Evolutionary conservation across 2,329 filamentous ascomycete genomes (phyloP).

Genomic region (Sphaerulina populicola): DNA sequence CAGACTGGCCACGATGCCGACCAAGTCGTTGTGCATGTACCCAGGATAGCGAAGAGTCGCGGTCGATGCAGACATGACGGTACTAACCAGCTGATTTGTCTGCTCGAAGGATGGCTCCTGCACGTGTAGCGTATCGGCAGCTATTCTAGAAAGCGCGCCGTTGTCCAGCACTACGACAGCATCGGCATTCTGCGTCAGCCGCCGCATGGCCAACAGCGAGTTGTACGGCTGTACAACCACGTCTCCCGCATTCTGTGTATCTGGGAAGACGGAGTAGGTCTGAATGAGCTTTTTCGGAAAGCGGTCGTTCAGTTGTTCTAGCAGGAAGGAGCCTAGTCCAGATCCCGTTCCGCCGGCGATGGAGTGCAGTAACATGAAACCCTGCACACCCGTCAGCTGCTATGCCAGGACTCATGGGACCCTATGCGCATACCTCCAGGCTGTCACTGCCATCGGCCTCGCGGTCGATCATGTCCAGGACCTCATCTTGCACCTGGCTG

Average conservation of each 20-base stretch:
- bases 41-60: conserved; percentile 94
- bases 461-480: conserved; percentile 98
- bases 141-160: conserved; percentile 84
- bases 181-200: conserved; percentile 91
- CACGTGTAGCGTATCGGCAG: conserved; percentile 86
- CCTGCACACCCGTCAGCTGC: conserved; percentile 40
- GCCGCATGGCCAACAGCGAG: conserved; percentile 81
- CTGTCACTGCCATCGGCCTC: conserved; percentile 98
- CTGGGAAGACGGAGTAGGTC: conserved; percentile 96
- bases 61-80: conserved; percentile 97
- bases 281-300: conserved; percentile 99
- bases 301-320: conserved; percentile 90
- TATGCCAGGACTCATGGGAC: background rate
- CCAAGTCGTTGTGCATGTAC: conserved; percentile 99
- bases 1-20: conserved; percentile 89
- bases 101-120: conserved; percentile 94
- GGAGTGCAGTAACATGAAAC: conserved; percentile 97
- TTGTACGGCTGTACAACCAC: conserved; percentile 99
- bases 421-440: conserved; percentile 55
- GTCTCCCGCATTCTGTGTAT: conserved; percentile 76
- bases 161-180: conserved; percentile 97
- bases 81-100: conserved; percentile 91
- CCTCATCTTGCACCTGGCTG: conserved; percentile 85
- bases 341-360: conserved; percentile 96
- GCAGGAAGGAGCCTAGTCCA: conserved; percentile 86